Evolutionary conservation across 2,329 filamentous ascomycete genomes (phyloP), one percentile per base, ranked within the genome.

Genomic region (Sporothrix pallida): DNA sequence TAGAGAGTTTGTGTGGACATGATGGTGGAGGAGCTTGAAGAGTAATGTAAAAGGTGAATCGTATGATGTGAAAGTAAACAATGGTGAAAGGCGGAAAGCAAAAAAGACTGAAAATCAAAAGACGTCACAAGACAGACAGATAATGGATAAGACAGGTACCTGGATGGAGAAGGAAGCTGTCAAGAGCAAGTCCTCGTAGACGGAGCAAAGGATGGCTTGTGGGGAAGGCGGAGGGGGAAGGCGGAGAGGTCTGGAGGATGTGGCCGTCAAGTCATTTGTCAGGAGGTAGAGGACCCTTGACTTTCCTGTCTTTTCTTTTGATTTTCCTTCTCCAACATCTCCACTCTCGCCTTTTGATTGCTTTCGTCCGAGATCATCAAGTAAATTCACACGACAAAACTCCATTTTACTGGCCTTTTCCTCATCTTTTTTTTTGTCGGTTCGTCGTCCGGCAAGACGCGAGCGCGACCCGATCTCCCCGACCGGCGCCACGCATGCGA

Each of bases 1-100:
- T 80, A 76, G 75, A 86, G 76, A n/a, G 84, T 86, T n/a, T 63
- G 71, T 9, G 58, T 54, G 46, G 65, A 10, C 62, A 67, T 67
- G 17, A n/a, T n/a, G n/a, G n/a, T n/a, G n/a, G n/a, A n/a, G n/a
- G n/a, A n/a, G n/a, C n/a, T n/a, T n/a, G n/a, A n/a, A n/a, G n/a
- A n/a, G n/a, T n/a, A n/a, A 67, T 67, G 17, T 17, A 42, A 23
- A 12, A 20, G 2, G 60, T 15, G 44, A 10, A 31, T 37, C 6
- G 26, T 17, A 10, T 42, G 17, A 42, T 13, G 6, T 44, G 46
- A 54, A 23, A 44, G 31, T 23, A 48, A 48, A 48, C 20, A 23
- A n/a, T 48, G 20, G 48, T 10, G 2, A 44, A 8, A 26, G 9
- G n/a, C n/a, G 46, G n/a, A 46, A 58, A 9, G 15, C 12, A 10